Base-by-base conservation (phyloP, 176 grass and related monocot genomes). In the Saccharum spontaneum region DNA sequence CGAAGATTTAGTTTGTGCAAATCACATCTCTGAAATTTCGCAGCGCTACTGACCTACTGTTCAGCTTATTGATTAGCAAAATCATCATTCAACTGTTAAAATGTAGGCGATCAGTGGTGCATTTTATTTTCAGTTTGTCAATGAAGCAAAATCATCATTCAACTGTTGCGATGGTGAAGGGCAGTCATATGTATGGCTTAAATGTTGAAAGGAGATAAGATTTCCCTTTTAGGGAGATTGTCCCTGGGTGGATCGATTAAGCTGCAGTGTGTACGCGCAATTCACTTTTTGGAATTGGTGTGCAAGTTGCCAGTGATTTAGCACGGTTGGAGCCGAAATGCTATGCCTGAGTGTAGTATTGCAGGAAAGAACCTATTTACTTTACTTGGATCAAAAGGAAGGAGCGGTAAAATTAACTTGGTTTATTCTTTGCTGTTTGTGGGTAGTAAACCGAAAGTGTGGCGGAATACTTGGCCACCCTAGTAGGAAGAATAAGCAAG, bases 401-500 rank as follows among this genome's bases (percentile, higher is more conserved):
- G 44, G 24, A 38, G 50, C 23, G 41, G 55, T 38, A 73, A 65
- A 86, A 9, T 20, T 24, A 26, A 43, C 39, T 22, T 3, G 4
- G 43, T 54, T 39, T 76, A 80, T 86, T 72, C 84, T 64, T 86
- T 86, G 30, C 41, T 39, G 69, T 34, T 55, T 34, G 20, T 2
- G 45, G 12, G 43, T 40, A 67, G 36, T 24, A 68, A 81, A 64
- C 78, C 34, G 60, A 87, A 76, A 87, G 69, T 15, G 18, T 22
- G 43, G 24, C 20, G 52, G 38, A 31, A 78, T 45, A 48, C 38
- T 86, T 86, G 10, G 66, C 17, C 16, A 12, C 52, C 26, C 13
- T 50, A 4, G 5, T 49, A 4, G 26, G 37, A 79, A 80, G 77
- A 73, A 86, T 40, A 85, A 69, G 77, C 57, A 75, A 36, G 20